A percentile compares a stretch with the other conserved stretches of the same genome.
Conservation (phyloP, 73 alveolate species). For the Paramecium octaurelia region DNA sequence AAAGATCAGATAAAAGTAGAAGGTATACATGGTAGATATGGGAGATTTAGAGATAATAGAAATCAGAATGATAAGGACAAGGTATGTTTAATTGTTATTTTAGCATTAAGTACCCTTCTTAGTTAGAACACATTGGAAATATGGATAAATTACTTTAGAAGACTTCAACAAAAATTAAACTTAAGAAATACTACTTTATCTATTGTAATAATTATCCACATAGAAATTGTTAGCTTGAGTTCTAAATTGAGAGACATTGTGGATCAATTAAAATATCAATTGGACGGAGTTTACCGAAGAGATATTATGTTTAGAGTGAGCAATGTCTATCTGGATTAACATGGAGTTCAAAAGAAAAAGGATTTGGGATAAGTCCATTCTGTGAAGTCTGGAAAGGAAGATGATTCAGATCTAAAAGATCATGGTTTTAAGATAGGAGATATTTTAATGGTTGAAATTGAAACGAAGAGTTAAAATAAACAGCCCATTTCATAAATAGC, state of each 20-base stretch:
- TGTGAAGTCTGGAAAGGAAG: slow-evolving; percentile 2
- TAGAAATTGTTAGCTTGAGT: not conserved
- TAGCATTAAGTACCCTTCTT: slow-evolving; percentile 11
- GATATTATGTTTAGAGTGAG: not conserved
- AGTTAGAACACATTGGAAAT: slow-evolving; percentile 1
- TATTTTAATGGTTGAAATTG: slow-evolving; percentile 7
- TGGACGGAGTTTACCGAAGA: not conserved
- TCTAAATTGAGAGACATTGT: slow-evolving; percentile 39
- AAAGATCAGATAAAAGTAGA: not conserved
- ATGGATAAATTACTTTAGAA: not conserved
- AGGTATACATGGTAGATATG: not conserved
- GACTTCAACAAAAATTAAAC: not conserved
- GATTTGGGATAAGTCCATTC: slow-evolving; percentile 20
- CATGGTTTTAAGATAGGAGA: slow-evolving; percentile 26
- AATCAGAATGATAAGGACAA: not conserved
- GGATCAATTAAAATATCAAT: slow-evolving; percentile 30
- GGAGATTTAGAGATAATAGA: not conserved
- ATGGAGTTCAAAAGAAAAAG: slow-evolving; percentile 29
- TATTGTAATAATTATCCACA: not conserved
- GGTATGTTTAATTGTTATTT: not conserved
- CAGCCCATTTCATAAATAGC: not conserved
- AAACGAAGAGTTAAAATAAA: not conserved
- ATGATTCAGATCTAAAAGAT: not conserved
- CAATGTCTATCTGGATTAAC: not conserved
- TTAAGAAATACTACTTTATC: not conserved